Conservation (phyloP, 257 asterid genomes). For the Hygrophila difformis region DNA sequence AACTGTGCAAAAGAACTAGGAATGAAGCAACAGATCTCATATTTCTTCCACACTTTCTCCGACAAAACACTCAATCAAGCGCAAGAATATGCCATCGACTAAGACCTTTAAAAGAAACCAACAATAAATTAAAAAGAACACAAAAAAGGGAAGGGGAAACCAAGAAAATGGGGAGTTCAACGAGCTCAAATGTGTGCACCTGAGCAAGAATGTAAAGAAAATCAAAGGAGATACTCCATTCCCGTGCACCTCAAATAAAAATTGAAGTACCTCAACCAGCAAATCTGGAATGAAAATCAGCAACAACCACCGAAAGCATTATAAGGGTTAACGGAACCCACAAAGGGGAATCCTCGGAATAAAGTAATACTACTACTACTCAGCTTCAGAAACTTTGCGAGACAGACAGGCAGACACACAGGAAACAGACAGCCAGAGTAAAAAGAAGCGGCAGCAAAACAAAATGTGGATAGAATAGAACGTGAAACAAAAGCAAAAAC, state of each 20-base stretch:
- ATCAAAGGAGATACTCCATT: neutral
- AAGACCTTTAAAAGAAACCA: neutral
- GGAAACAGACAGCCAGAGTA: neutral
- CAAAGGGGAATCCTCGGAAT: conserved; percentile 22
- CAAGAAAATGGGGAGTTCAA: too few relatives aligned
- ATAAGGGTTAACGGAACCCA: conserved; percentile 10
- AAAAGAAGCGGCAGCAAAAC: neutral
- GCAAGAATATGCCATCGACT: conserved; percentile 15
- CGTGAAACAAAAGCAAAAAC: too few relatives aligned
- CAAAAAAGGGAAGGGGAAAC: neutral
- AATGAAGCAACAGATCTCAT: conserved; percentile 20
- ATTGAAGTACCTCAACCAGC: conserved; percentile 1
- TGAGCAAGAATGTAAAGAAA: neutral
- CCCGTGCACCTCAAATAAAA: too few relatives aligned
- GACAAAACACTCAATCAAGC: too few relatives aligned
- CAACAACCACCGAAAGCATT: conserved; percentile 12
- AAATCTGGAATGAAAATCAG: conserved; percentile 26
- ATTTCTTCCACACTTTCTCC: too few relatives aligned
- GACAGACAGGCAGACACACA: neutral
- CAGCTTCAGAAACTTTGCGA: conserved; percentile 3
- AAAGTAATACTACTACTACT: conserved; percentile 19
- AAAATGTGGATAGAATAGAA: neutral
- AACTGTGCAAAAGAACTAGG: conserved; percentile 28
- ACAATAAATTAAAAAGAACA: neutral
- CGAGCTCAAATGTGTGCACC: neutral